These are phyloP conservation scores for Citrus glauca DNA, from an alignment of 345 rosid genomes.

Conservation along the genomic window DNA sequence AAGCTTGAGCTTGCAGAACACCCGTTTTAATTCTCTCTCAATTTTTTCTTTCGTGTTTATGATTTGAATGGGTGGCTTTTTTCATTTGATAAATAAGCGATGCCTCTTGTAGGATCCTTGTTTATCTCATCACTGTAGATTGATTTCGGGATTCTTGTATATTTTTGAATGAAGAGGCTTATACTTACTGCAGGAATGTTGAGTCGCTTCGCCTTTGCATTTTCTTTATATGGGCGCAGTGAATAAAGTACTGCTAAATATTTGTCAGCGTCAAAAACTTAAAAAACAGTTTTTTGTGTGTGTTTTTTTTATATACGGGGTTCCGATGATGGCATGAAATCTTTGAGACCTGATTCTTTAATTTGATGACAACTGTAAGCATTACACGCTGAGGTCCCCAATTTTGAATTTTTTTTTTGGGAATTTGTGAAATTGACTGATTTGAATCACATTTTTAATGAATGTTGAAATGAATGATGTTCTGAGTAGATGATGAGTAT, in stretches of 20 bases:
- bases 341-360: slow-evolving; percentile 56
- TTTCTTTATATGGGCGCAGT: slow-evolving; percentile 28
- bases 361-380: slow-evolving; percentile 43
- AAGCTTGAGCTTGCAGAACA: background rate
- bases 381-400: slow-evolving; percentile 38
- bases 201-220: slow-evolving; percentile 38
- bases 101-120: slow-evolving; percentile 28
- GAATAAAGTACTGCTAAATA: slow-evolving; percentile 45
- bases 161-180: slow-evolving; percentile 19
- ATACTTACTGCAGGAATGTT: slow-evolving; percentile 45
- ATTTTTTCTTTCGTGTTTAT: background rate
- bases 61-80: too few species aligned
- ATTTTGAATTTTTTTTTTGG: too few species aligned
- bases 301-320: background rate
- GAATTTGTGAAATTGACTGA: background rate
- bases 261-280: rapidly evolving
- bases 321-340: slow-evolving; percentile 50
- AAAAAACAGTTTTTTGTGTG: too few species aligned
- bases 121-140: background rate
- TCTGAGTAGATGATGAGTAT: slow-evolving; percentile 39
- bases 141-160: slow-evolving; percentile 10
- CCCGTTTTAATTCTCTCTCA: background rate
- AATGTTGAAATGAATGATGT: background rate
- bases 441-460: background rate
- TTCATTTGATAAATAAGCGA: background rate